A percentile compares a stretch with the other conserved stretches of the same genome.
Conservation (phyloP, 306 rosid genomes). For the Dalbergia oliveri region DNA sequence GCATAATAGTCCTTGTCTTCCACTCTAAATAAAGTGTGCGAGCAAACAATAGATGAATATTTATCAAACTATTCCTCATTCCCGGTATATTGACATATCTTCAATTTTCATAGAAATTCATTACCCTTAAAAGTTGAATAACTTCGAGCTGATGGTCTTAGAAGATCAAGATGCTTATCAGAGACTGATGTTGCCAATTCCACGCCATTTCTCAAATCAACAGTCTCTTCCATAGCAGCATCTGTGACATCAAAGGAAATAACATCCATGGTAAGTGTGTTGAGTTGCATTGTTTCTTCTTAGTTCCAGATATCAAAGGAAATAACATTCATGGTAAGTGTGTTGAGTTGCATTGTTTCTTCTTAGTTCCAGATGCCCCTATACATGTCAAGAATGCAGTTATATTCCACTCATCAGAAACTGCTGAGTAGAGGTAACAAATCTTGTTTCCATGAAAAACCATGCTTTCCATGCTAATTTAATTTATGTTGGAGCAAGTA, state of each 20-base stretch:
- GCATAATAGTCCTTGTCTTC: constrained; percentile 23
- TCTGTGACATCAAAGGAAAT: constrained; percentile 57
- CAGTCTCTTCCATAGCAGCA: constrained; percentile 47
- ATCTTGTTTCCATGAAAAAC: constrained; percentile 21
- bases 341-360: constrained; percentile 1
- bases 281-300: constrained; percentile 5
- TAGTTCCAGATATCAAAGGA: constrained; percentile 39
- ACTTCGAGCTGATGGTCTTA: constrained; percentile 76
- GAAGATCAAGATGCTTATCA: constrained; percentile 72
- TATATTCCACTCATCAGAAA: constrained; percentile 23
- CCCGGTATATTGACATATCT: neutral
- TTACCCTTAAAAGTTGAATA: constrained; percentile 81
- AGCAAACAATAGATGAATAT: neutral
- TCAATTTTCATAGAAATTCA: neutral
- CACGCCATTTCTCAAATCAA: constrained; percentile 59
- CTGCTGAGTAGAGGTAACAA: constrained; percentile 26
- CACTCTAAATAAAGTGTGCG: constrained; percentile 32
- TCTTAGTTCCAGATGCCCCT: constrained; percentile 7
- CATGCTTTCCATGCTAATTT: constrained; percentile 2
- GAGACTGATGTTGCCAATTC: constrained; percentile 70
- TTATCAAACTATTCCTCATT: neutral
- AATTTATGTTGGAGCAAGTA: neutral
- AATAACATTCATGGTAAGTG: constrained; percentile 37
- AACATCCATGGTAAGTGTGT: constrained; percentile 32
- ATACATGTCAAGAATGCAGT: constrained; percentile 8